These are phyloP conservation scores for Apiotrichum mycotoxinovorans DNA, from an alignment of 1,284 basidiomycete genomes.

Conservation along the genomic window DNA sequence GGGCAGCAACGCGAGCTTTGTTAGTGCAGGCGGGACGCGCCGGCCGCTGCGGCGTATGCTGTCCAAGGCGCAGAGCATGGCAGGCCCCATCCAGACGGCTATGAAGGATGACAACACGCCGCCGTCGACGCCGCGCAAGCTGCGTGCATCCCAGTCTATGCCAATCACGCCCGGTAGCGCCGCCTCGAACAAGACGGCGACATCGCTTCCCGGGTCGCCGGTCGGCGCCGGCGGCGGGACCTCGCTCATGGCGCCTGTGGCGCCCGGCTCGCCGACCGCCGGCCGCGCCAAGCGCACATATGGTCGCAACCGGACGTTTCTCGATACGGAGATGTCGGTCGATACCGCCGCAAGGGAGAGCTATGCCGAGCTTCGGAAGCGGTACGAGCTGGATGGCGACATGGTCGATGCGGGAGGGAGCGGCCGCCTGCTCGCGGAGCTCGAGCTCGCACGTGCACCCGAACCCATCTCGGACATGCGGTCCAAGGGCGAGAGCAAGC, in stretches of 20 bases:
- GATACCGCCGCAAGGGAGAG: conserved; percentile 23
- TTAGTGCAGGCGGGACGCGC: conserved; percentile 2
- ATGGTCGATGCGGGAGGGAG: conserved; percentile 18
- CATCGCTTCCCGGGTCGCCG: conserved; percentile 17
- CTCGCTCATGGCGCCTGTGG: conserved; percentile 7
- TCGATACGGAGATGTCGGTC: conserved; percentile 6
- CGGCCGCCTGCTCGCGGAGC: conserved; percentile 27
- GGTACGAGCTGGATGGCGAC: conserved; percentile 41
- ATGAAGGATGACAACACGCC: not conserved
- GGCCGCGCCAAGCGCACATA: conserved; percentile 36
- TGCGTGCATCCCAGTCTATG: conserved; percentile 11
- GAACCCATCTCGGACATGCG: conserved; percentile 44
- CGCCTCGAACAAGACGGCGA: not conserved
- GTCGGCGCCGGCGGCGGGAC: too few relatives aligned
- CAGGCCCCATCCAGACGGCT: conserved; percentile 6
- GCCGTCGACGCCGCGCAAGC: conserved; percentile 1
- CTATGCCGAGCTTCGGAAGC: conserved; percentile 43
- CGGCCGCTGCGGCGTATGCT: conserved; percentile 33
- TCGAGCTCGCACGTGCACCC: conserved; percentile 32
- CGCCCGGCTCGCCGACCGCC: conserved; percentile 1
- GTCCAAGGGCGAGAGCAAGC: conserved; percentile 45
- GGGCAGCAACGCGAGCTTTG: not conserved
- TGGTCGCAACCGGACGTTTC: conserved; percentile 30
- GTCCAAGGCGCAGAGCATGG: conserved; percentile 40
- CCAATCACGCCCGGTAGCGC: conserved; percentile 16